Evolutionary conservation across 805 yeast genomes (phyloP).

Genomic region (Ogataea paradorogensis): DNA sequence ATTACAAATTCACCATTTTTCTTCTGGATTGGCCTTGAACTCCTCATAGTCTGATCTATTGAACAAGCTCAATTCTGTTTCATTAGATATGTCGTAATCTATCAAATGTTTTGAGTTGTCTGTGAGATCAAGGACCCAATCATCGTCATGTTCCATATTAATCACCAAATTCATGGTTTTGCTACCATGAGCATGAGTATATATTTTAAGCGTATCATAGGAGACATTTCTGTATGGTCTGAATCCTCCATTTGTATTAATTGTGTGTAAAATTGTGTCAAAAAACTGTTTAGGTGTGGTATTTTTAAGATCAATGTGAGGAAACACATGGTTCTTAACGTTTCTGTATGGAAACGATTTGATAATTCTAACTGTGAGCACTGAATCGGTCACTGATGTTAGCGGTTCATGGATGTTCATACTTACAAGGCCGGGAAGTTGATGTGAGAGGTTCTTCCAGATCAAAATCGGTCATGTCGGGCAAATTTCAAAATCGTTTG

Average conservation of each 20-base stretch:
- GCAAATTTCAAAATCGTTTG: background rate
- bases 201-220: slow-evolving; percentile 76
- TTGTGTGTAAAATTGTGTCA: slow-evolving; percentile 43
- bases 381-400: slow-evolving; percentile 52
- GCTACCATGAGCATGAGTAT: slow-evolving; percentile 92
- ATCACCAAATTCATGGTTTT: slow-evolving; percentile 91
- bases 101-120: slow-evolving; percentile 41
- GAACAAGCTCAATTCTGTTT: slow-evolving; percentile 87
- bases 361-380: slow-evolving; percentile 79
- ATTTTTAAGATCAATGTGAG: slow-evolving; percentile 63
- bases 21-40: slow-evolving; percentile 81
- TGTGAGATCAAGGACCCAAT: slow-evolving; percentile 55
- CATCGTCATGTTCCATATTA: slow-evolving; percentile 80
- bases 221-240: slow-evolving; percentile 79
- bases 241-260: slow-evolving; percentile 57
- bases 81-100: slow-evolving; percentile 69
- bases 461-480: slow-evolving; percentile 28
- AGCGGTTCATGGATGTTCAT: background rate
- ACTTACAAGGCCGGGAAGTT: slow-evolving; percentile 61
- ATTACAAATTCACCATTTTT: slow-evolving; percentile 65
- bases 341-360: slow-evolving; percentile 92
- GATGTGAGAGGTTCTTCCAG: slow-evolving; percentile 77
- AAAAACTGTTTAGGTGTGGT: slow-evolving; percentile 66
- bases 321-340: slow-evolving; percentile 70
- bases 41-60: slow-evolving; percentile 61